Base-by-base conservation (phyloP, 352 stramenopile genomes). In the Globisporangium radiosum region DNA sequence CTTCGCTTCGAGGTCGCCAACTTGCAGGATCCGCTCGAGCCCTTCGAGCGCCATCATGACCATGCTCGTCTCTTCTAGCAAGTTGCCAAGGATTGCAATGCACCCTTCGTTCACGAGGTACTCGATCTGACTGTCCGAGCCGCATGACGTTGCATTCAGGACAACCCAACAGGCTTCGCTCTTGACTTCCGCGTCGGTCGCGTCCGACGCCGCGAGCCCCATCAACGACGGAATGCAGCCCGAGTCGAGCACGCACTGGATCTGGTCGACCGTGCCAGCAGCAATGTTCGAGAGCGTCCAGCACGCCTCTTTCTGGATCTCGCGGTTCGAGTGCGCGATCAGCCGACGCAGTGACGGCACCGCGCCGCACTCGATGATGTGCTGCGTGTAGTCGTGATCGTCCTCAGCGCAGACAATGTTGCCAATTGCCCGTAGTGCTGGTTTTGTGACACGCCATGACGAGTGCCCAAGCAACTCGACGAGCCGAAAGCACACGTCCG, bases 371-470 rank as follows among this genome's bases (percentile, higher is more conserved):
- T 99, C 94, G 56, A 99, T 95, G 60, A 99, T 98, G 59, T 98
- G 88, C 76, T 94, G 84, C 61, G 84, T 94, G 65, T 94, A 94
- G 70, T 94, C 85, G 50, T 94, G 85, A 58, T 94, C 92, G 62
- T 98, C 96, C 72, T 99, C 96, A 4, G 96, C 96, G 66, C 96
- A 99, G 44, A 99, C 96, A 74, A 99, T 98, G 71, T 99, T 99
- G n/a, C 96, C 96, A 67, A 99, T 98, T 14, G 96, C 97, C 17
- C 96, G 83, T 33, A 99, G 69, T 5, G 96, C 96, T 11, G 96
- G 96, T 65, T 99, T 99, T 9, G 94, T 98, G 0, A 99, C 95
- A 40, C 94, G 87, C 86, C 95, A 98, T 47, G 85, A 98, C 61
- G 65, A 96, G 76, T 88, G 87, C 59, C 81, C 79, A 19, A 99